Evolutionary conservation across 2,329 filamentous ascomycete species (phyloP), one percentile per base, ranked within the genome.

Genomic region (Ceratocystis smalleyi): DNA sequence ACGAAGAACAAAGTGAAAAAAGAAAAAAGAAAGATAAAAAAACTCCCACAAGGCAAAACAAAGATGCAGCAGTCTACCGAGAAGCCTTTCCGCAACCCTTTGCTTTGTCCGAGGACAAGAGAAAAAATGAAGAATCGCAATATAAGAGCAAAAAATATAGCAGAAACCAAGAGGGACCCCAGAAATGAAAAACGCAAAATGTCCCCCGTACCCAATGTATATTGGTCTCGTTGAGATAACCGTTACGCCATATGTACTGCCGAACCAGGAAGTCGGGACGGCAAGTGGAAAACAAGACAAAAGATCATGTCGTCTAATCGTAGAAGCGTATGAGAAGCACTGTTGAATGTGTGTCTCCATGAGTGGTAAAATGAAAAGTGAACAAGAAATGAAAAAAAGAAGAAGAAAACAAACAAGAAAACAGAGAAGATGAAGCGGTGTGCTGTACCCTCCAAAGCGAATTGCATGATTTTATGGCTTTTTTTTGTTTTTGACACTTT

Each of bases 141-240:
- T 71, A 70, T 70, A 70, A 70, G 61, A 67, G 66, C 68, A 67
- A 73, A 19, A 60, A 43, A 43, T 19, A 63, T 49, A 64, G 35
- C 32, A 54, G 17, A 66, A 63, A 63, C 61, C 59, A 65, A 59
- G 32, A 51, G 60, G 60, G 54, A 61, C 64, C 63, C 64, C 59
- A 65, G 22, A 65, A 49, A 51, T 43, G 49, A 65, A 63, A 63
- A 63, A 59, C n/a, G 51, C 51, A 63, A 63, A 45, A 45, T 57
- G 54, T 55, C 40, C 62, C 62, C 62, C 24, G 45, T 45, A 47
- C 51, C 43, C 49, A 43, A 43, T 60, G 6, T 61, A 63, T 63
- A 51, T 60, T 63, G 75, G 74, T 76, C 74, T 77, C 75, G 75
- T 77, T 77, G 75, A 77, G 75, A 67, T 64, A 77, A 76, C 74